Conservation (phyloP, 768 basidiomycete species). For the Suillus hirtellus region DNA sequence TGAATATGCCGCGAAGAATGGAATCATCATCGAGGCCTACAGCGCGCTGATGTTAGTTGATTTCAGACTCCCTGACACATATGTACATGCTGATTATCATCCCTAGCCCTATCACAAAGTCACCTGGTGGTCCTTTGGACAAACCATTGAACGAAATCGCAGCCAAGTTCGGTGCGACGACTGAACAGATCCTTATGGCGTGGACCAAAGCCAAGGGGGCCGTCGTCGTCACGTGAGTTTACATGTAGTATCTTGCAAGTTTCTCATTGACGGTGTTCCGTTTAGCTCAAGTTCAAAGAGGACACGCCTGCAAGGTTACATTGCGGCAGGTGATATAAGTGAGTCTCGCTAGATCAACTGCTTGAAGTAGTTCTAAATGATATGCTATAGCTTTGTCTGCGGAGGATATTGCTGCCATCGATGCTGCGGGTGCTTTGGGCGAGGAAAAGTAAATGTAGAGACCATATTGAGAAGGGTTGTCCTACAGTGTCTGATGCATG, state of each 20-base stretch:
- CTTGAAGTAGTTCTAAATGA: neutral
- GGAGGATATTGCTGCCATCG: slow-evolving; percentile 52
- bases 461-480: neutral
- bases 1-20: slow-evolving; percentile 55
- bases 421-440: slow-evolving; percentile 46
- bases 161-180: neutral
- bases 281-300: slow-evolving; percentile 66
- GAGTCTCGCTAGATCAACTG: slow-evolving; percentile 15
- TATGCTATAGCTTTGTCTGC: slow-evolving; percentile 33
- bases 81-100: neutral
- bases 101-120: slow-evolving; percentile 45
- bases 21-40: slow-evolving; percentile 73
- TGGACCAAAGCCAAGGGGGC: slow-evolving; percentile 58
- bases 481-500: neutral
- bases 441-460: neutral
- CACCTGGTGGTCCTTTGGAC: slow-evolving; percentile 66
- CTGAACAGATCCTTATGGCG: neutral
- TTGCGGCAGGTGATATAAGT: slow-evolving; percentile 68
- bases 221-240: slow-evolving; percentile 58
- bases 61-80: slow-evolving; percentile 41
- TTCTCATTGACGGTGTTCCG: neutral
- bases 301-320: slow-evolving; percentile 63
- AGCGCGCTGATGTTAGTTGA: slow-evolving; percentile 32
- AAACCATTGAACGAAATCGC: slow-evolving; percentile 57
- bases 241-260: neutral